Base-by-base conservation (phyloP, 306 rosid genomes). In the Betula pendula region DNA sequence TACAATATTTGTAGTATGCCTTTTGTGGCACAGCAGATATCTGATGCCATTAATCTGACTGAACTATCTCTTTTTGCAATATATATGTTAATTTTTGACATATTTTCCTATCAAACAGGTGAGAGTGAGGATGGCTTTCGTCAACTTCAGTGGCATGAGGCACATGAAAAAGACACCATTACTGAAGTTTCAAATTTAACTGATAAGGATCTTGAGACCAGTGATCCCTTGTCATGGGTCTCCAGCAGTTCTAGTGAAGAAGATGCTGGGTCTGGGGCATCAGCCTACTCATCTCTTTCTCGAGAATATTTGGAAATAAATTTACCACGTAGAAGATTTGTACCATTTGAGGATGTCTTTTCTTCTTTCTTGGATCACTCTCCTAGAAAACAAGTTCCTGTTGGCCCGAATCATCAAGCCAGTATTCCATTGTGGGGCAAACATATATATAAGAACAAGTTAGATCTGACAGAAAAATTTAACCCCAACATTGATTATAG, bases 391-490 rank as follows among this genome's bases (percentile, higher is more conserved):
- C 76, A 73, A 70, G 84, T 87, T 80, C 88, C 90, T 13, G 19
- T 87, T 49, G 93, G 91, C 43, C 73, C 80, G 43, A 74, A 83
- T 78, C 84, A 87, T 80, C 93, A 87, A 81, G 91, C 87, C 50
- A 67, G 43, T 29, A 77, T 89, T 76, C 88, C 91, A 29, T 22
- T 72, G 33, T 89, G 91, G 87, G 38, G 15, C 9, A 86, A 85
- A 62, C 48, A 20, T 42, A 38, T 55, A 31, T 66, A 68, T 68
- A 48, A 53, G 42, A 29, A 38, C 27, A 38, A 33, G 71, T 47
- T 60, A 14, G 78, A 35, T 67, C 70, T 35, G 68, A 71, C 68
- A 16, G 83, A 69, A 25, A 67, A 35, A 25, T n/a, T n/a, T 79
- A 55, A 75, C 49, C 35, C 13, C 42, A 75, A 17, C 40, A 35